A percentile compares a stretch with the other conserved stretches of the same genome.
These are phyloP conservation scores for Geotrichum fermentans DNA, from an alignment of 1,139 yeast genomes.

Conservation along the genomic window DNA sequence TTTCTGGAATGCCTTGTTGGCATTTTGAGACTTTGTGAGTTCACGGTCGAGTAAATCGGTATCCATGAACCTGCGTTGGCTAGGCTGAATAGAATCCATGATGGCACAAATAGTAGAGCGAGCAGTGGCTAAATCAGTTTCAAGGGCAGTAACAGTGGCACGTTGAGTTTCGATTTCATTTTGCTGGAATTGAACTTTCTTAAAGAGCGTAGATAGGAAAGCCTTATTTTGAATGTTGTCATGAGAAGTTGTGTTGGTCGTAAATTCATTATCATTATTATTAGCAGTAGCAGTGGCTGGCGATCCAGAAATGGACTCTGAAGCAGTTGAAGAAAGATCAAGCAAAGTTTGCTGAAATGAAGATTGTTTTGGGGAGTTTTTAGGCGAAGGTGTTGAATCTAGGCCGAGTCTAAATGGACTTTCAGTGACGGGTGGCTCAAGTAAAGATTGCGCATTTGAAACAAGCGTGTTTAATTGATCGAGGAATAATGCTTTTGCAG, in stretches of 20 bases:
- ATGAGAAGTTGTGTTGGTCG: background rate
- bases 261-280: background rate
- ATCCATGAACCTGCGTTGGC: constrained; percentile 32
- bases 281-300: background rate
- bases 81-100: constrained; percentile 37
- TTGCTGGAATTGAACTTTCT: constrained; percentile 39
- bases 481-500: constrained; percentile 26
- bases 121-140: constrained; percentile 37
- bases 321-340: background rate
- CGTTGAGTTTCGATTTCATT: constrained; percentile 38
- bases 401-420: too few relatives aligned
- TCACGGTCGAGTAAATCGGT: constrained; percentile 38
- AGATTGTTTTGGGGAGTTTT: background rate
- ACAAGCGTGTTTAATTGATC: constrained; percentile 22
- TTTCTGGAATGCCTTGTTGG: constrained; percentile 70
- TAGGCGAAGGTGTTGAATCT: background rate
- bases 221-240: constrained; percentile 11
- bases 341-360: constrained; percentile 12
- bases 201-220: constrained; percentile 26
- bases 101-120: constrained; percentile 37
- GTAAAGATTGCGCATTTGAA: constrained; percentile 2
- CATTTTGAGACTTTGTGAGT: constrained; percentile 53
- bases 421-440: constrained; percentile 1
- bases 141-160: constrained; percentile 37
- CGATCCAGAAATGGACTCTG: too few relatives aligned